Percentiles rank a stretch among this genome's conserved stretches.
Conservation (phyloP, 352 stramenopile genomes). For the Pythium sukuiense region DNA sequence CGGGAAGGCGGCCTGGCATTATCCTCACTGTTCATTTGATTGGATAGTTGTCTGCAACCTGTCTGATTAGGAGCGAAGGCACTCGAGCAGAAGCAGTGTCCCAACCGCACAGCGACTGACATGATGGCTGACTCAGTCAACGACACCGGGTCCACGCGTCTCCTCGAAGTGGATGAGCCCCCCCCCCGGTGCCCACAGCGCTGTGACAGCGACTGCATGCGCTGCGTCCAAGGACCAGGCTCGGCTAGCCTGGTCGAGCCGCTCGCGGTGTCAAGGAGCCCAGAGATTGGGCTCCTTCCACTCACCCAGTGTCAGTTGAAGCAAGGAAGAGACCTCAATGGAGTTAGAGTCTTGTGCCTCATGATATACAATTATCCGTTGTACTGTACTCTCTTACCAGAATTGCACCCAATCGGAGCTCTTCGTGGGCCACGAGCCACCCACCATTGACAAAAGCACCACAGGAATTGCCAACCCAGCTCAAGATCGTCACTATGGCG, state of each 20-base stretch:
- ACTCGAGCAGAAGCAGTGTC: neutral
- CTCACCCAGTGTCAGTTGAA: too few species aligned
- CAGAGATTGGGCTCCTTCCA: too few species aligned
- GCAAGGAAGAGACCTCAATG: too few species aligned
- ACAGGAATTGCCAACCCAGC: neutral
- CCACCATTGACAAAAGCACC: neutral
- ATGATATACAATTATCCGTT: neutral
- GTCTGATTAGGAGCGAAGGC: neutral
- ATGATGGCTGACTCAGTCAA: neutral
- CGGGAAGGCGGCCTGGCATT: neutral
- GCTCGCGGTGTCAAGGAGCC: too few species aligned
- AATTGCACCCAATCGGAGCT: constrained; percentile 7
- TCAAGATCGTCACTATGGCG: neutral
- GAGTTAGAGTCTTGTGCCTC: neutral
- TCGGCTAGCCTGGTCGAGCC: too few species aligned
- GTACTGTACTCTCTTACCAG: neutral
- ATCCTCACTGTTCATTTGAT: neutral
- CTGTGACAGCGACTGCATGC: too few species aligned
- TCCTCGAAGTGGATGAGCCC: too few species aligned
- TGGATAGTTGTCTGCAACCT: neutral
- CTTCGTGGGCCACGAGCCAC: constrained; percentile 1
- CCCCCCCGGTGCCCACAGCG: too few species aligned
- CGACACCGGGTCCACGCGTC: too few species aligned
- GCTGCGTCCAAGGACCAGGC: too few species aligned
- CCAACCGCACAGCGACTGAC: neutral